Conservation (phyloP, 176 grass and related monocot species). For the Pontederia paniculata region DNA sequence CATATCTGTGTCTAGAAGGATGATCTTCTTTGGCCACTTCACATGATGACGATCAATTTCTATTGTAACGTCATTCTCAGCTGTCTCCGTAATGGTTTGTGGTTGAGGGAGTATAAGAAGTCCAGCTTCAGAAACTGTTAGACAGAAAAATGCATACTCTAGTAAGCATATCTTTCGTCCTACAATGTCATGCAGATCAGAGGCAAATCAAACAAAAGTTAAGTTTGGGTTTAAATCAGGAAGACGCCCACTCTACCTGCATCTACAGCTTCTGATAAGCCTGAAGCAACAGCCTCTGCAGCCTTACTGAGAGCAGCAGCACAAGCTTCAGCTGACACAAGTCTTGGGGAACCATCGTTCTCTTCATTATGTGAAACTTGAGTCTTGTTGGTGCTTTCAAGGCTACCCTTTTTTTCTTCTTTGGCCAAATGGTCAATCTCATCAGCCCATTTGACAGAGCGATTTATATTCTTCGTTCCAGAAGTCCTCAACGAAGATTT, state of each 20-base stretch:
- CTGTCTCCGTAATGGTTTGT: too few species aligned
- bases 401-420: conserved; percentile 24
- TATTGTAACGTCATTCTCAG: too few species aligned
- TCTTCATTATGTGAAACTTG: conserved; percentile 24
- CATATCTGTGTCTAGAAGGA: too few species aligned
- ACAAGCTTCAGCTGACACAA: conserved; percentile 74
- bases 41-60: too few species aligned
- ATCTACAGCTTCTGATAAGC: conserved; percentile 49
- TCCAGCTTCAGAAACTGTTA: too few species aligned
- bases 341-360: conserved; percentile 35
- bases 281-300: conserved; percentile 53
- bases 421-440: conserved; percentile 13
- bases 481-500: conserved; percentile 67
- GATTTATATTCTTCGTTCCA: conserved; percentile 30
- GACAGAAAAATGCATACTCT: too few species aligned
- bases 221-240: background rate
- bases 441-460: conserved; percentile 71
- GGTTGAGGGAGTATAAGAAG: too few species aligned
- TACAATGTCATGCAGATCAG: too few species aligned
- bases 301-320: conserved; percentile 60
- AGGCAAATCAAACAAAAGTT: background rate
- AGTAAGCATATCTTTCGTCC: too few species aligned
- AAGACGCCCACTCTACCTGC: conserved; percentile 33
- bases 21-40: too few species aligned
- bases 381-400: conserved; percentile 25